Evolutionary conservation across 2,329 filamentous ascomycete species (phyloP), one percentile per base, ranked within the genome.

Genomic region (Stachybotrys elegans): DNA sequence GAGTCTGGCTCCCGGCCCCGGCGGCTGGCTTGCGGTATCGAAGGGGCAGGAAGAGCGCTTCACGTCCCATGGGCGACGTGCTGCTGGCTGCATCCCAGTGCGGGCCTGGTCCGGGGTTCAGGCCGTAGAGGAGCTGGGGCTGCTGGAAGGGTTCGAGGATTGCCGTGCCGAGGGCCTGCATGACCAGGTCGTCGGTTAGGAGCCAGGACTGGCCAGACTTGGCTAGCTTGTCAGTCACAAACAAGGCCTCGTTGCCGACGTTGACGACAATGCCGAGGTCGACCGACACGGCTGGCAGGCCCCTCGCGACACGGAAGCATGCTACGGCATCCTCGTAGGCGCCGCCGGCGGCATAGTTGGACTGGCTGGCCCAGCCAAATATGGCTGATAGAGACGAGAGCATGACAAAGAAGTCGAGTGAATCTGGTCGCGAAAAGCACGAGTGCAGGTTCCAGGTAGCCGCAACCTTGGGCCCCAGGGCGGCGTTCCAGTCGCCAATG

Each of bases 21-120:
- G n/a, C n/a, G n/a, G n/a, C n/a, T n/a, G n/a, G n/a, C n/a, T n/a
- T n/a, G n/a, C n/a, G n/a, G n/a, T n/a, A n/a, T n/a, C n/a, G n/a
- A n/a, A 51, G 34, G 55, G 46, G 16, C n/a, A 36, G 12, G 22
- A 49, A 43, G 14, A 43, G 47, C 14, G 29, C 22, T 22, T 49
- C 47, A 27, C 43, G 47, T 6, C 43, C 43, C 23, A 48, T n/a
- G 20, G 37, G 20, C 3, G 45, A 47, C 13, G 37, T 22, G 17
- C 38, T 27, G 23, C 20, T 34, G 22, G n/a, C 22, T n/a, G n/a
- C n/a, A 25, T 46, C 40, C 42, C 44, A 44, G 17, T 46, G 47
- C 22, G 25, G n/a, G n/a, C 46, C 46, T 4, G 46, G 43, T 12
- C 43, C 36, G 4, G 43, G 29, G 42, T 49, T 46, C 1, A 46